phyloP scores from a whole-genome alignment of 2,329 filamentous ascomycete genomes.

The Pseudocercospora musae region DNA sequence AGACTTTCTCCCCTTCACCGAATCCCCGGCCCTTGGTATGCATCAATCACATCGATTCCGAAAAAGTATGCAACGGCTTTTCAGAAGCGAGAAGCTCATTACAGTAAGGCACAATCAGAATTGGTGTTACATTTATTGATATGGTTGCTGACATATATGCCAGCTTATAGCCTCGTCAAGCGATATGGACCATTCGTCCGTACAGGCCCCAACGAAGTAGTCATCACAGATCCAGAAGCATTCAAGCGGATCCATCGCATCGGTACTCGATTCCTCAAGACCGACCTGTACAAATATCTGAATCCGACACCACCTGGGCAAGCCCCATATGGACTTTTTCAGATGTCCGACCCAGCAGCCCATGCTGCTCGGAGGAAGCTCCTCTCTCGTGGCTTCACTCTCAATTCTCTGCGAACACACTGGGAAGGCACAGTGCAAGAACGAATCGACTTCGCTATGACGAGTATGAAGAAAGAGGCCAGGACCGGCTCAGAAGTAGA shows the following conservation, averaged over 20 bases:
- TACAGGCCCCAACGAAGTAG: conserved; percentile 26
- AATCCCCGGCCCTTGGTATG: conserved; percentile 1
- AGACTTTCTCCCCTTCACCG: conserved; percentile 5
- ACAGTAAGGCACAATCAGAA: conserved; percentile 25
- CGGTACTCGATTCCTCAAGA: conserved; percentile 26
- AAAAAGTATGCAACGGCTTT: conserved; percentile 1
- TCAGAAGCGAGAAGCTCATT: conserved; percentile 29
- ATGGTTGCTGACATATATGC: not conserved
- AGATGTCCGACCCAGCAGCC: conserved; percentile 34
- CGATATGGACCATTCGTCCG: conserved; percentile 30
- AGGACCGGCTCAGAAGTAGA: conserved; percentile 35
- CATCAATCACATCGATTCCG: conserved; percentile 10
- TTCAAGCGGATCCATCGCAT: conserved; percentile 30
- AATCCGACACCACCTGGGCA: conserved; percentile 16
- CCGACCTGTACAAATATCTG: conserved; percentile 26
- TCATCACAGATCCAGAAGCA: conserved; percentile 26
- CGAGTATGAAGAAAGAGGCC: conserved; percentile 31
- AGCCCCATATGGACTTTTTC: conserved; percentile 33
- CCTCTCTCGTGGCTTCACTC: conserved; percentile 35
- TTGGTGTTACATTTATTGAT: not conserved
- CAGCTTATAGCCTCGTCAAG: conserved; percentile 34
- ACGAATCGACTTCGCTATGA: conserved; percentile 32
- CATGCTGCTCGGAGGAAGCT: conserved; percentile 37
- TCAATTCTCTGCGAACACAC: conserved; percentile 31
- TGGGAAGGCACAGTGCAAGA: conserved; percentile 37